Evolutionary conservation across 108 stramenopile species (phyloP), one percentile per base, ranked within the genome.

Genomic region (Schizochytrium sp.): DNA sequence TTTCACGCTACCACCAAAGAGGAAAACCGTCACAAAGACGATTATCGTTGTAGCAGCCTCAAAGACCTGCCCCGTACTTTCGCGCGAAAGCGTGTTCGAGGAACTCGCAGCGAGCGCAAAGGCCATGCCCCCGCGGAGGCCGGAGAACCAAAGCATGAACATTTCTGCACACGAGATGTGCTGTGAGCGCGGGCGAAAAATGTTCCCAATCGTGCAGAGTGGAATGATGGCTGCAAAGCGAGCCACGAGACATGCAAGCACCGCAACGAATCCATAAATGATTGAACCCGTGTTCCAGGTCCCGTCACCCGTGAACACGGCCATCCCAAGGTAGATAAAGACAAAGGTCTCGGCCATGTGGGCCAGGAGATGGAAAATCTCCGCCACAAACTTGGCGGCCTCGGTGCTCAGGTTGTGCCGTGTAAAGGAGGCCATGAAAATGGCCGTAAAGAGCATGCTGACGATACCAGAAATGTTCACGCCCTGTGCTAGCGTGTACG

Each of bases 381-480:
- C 90, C 60, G 94, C 94, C 5, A 94, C 92, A 58, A 91, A 92
- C 5, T 60, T 53, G 28, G 90, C 72, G 25, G 95, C 94, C 21
- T 89, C 76, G 12, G 60, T 57, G 4, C 93, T 93, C 44, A 97
- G 72, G 90, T 96, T 96, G 58, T 93, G 95, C 14, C 88, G 90
- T 12, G 91, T 92, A 90, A 95, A 96, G 5, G 96, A 90, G 60
- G 97, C 96, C 95, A 96, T 96, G 23, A 96, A 90, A 89, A 97
- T 96, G 0, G 97, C 98, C 23, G 95, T 95, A 10, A 97, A 95
- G 10, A 97, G 96, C 44, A 97, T 95, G 23, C 96, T 93, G 14
- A 97, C 97, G 88, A 98, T 97, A 3, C 98, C 98, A 23, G 95
- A 95, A 95, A 97, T 51, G 57, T 94, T 90, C 12, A 96, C 48